Evolutionary conservation across 1,139 yeast genomes (phyloP), one percentile per base, ranked within the genome.

Genomic region (Candida freyschussii): DNA sequence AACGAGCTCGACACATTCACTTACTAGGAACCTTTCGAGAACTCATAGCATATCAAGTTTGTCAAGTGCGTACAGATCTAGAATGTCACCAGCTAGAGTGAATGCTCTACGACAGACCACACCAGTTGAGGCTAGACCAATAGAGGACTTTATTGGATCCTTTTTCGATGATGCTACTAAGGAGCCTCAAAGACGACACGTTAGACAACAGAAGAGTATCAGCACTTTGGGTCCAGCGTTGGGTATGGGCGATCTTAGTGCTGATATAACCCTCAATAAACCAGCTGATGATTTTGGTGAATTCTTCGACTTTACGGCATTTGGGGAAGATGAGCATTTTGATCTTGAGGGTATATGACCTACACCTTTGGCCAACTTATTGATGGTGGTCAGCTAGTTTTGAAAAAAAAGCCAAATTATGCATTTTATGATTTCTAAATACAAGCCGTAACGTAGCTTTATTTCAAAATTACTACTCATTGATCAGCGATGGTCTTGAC

Each of bases 401-500:
- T 9, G 10, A 9, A 19, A 8, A 19, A 19, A 9, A 19, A 19
- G 11, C 24, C 13, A n/a, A n/a, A 21, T 13, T 27, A 27, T 20
- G 22, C 19, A 27, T 20, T 23, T 19, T 13, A 27, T 27, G 29
- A 27, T n/a, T 26, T 12, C 6, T 26, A 24, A 15, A 21, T 21
- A 21, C 13, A 12, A 12, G 21, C 11, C 10, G 21, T 8, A 8
- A 8, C 21, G 11, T 18, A 8, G 21, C n/a, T n/a, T 21, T 22
- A 21, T 15, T 13, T 21, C 15, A 11, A n/a, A n/a, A n/a, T n/a
- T n/a, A n/a, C n/a, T n/a, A n/a, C n/a, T n/a, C n/a, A n/a, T n/a
- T n/a, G n/a, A 32, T 27, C 27, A 26, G 24, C 22, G 23, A 50
- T 46, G 2, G 37, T 24, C 40, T 63, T 60, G 19, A 75, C 56